Evolutionary conservation across 306 rosid genomes (phyloP), one percentile per base, ranked within the genome.

Genomic region (Phaseolus lunatus): DNA sequence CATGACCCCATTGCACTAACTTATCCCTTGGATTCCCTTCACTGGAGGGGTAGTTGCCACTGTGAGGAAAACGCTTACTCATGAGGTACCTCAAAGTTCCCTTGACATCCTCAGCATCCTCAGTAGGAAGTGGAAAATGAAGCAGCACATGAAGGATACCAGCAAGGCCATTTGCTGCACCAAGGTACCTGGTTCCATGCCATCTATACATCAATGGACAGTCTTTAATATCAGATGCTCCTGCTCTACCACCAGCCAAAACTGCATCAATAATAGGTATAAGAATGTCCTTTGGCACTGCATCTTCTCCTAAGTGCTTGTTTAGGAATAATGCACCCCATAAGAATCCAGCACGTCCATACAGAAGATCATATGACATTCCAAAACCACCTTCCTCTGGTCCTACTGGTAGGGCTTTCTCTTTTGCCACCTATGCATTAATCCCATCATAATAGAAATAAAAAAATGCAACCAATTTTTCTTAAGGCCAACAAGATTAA

Each of bases 311-410:
- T 13, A 94, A 71, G 74, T 90, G 66, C 74, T 88, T 94, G 78
- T 89, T 89, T 61, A 92, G 11, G 81, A 90, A 94, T 50, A 92
- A 73, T 41, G 94, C 96, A 24, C 86, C 93, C 96, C 97, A 94
- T 66, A 94, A 41, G 82, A 94, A 89, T 16, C 98, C 98, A 15
- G 97, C 89, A 67, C 98, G 81, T 14, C 98, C 98, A 2, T 90
- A 86, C 1, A 90, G 89, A 70, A 94, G 96, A 81, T 94, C 98
- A 61, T 94, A 94, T 41, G 98, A 94, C 98, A 94, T 92, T 61
- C 98, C 97, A 29, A 94, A 90, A 67, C 98, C 98, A n/a, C 98
- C 98, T 86, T 94, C 98, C 71, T 94, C 96, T 0, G 97, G 94
- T 78, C 98, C 98, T 67, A 87, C 83, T 2, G 98, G 92, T 3